Conservation (phyloP, 1,284 basidiomycete species). For the Boletus hoseneyae region DNA sequence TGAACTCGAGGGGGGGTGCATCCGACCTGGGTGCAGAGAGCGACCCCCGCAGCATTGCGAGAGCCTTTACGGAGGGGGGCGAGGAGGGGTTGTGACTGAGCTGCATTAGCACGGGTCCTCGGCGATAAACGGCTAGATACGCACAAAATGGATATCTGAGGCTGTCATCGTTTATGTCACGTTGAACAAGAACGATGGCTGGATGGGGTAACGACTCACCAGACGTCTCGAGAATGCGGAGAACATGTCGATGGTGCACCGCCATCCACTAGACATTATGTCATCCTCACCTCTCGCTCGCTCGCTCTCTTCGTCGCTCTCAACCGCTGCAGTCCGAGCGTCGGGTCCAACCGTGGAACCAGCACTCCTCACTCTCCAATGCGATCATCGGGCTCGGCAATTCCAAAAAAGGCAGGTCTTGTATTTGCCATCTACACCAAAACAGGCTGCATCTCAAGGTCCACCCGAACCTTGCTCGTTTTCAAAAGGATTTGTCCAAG, state of each 20-base stretch:
- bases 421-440: not conserved
- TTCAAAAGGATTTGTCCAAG: too few species aligned
- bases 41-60: slow-evolving; percentile 55
- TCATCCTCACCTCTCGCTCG: too few species aligned
- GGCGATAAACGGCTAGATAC: slow-evolving; percentile 23
- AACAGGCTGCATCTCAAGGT: not conserved
- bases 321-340: too few species aligned
- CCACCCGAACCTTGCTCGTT: not conserved
- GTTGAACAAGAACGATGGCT: not conserved
- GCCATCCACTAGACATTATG: not conserved
- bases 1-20: slow-evolving; percentile 57
- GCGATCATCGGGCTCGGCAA: not conserved
- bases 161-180: slow-evolving; percentile 37
- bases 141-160: slow-evolving; percentile 66
- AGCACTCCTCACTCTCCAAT: too few species aligned
- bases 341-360: too few species aligned
- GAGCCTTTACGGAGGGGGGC: slow-evolving; percentile 57
- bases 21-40: slow-evolving; percentile 43
- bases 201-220: slow-evolving; percentile 16
- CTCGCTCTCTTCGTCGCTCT: too few species aligned
- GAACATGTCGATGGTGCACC: too few species aligned
- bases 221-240: slow-evolving; percentile 33
- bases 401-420: not conserved
- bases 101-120: slow-evolving; percentile 3
- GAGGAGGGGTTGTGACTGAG: slow-evolving; percentile 61